Evolutionary conservation across 2,329 filamentous ascomycete species (phyloP).

Genomic region (Ascochyta rabiei): DNA sequence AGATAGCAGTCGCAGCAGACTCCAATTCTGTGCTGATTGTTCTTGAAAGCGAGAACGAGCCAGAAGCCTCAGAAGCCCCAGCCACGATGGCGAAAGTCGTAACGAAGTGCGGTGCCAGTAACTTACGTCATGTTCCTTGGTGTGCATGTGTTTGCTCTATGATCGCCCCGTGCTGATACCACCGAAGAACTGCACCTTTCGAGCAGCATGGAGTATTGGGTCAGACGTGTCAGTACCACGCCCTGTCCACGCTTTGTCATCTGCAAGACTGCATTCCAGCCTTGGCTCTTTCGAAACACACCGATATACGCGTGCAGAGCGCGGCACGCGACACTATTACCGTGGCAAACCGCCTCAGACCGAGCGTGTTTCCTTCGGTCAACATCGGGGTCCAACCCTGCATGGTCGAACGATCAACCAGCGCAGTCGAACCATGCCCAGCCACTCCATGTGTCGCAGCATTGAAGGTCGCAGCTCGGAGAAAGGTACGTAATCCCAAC

Average conservation of each 20-base stretch:
- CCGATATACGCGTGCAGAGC: constrained; percentile 6
- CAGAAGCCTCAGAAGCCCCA: too few relatives aligned
- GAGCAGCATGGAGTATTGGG: neutral
- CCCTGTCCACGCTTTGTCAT: neutral
- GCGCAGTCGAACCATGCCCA: constrained; percentile 1
- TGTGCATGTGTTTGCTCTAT: too few relatives aligned
- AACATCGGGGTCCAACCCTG: constrained; percentile 10
- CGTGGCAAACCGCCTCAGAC: constrained; percentile 13
- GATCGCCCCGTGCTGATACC: too few relatives aligned
- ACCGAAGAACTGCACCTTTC: neutral
- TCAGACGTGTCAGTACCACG: constrained; percentile 4
- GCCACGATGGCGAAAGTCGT: too few relatives aligned
- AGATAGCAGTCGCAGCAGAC: too few relatives aligned
- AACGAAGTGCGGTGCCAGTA: too few relatives aligned
- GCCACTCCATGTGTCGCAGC: constrained; percentile 9
- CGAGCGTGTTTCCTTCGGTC: constrained; percentile 12
- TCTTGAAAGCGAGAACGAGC: too few relatives aligned
- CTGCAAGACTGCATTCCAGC: neutral
- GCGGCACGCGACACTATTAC: neutral
- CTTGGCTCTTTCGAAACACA: constrained; percentile 5
- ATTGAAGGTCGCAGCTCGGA: constrained; percentile 13
- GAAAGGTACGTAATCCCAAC: constrained; percentile 16
- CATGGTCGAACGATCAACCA: constrained; percentile 3
- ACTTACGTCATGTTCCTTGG: too few relatives aligned
- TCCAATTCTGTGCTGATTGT: too few relatives aligned